Percentiles rank a stretch among this genome's conserved stretches.
Evolutionary conservation across 75 land plant genomes (phyloP).

Genomic region (Pinus tabuliformis): DNA sequence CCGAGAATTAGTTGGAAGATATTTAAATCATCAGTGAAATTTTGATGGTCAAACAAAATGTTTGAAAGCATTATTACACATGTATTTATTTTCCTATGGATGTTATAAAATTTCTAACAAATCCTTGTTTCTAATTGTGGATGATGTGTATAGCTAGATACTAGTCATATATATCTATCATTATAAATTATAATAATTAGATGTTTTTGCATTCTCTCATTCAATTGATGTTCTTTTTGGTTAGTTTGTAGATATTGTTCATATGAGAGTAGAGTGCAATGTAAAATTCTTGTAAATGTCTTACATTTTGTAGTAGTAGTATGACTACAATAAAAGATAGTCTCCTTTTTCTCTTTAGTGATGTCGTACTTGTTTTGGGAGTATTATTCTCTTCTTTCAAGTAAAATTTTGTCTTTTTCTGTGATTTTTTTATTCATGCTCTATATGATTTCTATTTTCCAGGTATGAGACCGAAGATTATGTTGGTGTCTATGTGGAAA

Average conservation of each 20-base stretch:
- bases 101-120: no score
- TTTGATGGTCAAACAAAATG: no score
- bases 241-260: not conserved
- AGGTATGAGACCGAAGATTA: slow-evolving; percentile 87
- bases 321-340: not conserved
- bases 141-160: no score
- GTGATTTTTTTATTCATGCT: not conserved
- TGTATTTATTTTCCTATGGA: no score
- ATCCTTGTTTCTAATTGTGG: no score
- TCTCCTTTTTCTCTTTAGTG: not conserved
- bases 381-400: not conserved
- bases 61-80: no score
- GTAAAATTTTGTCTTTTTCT: not conserved
- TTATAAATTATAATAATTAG: no score
- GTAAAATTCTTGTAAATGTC: not conserved
- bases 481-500: slow-evolving; percentile 81
- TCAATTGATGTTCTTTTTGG: not conserved
- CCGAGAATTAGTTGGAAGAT: no score
- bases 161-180: no score
- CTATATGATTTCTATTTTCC: not conserved
- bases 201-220: not conserved
- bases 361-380: not conserved
- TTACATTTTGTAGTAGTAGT: not conserved
- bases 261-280: not conserved
- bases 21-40: no score